A percentile compares a stretch with the other conserved stretches of the same genome.
phyloP scores from a whole-genome alignment of 805 yeast genomes.

The Ogataea pignaliae region DNA sequence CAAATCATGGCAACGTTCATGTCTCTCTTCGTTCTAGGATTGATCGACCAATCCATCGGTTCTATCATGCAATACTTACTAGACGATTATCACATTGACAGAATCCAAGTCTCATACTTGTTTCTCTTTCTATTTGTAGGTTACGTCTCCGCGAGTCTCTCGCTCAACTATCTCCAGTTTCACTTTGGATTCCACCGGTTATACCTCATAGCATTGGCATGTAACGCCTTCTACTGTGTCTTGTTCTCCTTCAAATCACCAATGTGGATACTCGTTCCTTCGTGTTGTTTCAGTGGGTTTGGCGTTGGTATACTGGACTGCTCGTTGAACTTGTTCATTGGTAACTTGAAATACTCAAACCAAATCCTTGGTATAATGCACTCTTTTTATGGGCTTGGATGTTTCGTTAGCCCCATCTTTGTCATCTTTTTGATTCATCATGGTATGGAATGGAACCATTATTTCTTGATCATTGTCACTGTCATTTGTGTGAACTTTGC shows the following conservation, averaged over 20 bases:
- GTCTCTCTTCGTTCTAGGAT: conserved; percentile 45
- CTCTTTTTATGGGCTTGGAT: conserved; percentile 50
- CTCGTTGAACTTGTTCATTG: conserved; percentile 49
- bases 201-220: conserved; percentile 23
- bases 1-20: conserved; percentile 40
- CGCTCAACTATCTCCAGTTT: conserved; percentile 39
- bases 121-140: conserved; percentile 53
- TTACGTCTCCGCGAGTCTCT: conserved; percentile 48
- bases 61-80: conserved; percentile 52
- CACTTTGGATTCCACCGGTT: conserved; percentile 47
- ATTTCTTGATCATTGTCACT: conserved; percentile 34
- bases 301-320: conserved; percentile 58
- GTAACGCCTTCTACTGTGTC: conserved; percentile 10
- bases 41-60: conserved; percentile 60
- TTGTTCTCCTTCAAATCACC: conserved; percentile 39
- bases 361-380: conserved; percentile 49
- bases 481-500: conserved; percentile 26
- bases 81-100: conserved; percentile 41
- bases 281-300: conserved; percentile 43
- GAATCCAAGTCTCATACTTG: conserved; percentile 43
- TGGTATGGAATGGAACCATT: conserved; percentile 40
- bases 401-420: conserved; percentile 46
- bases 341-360: conserved; percentile 41
- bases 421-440: conserved; percentile 37
- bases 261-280: conserved; percentile 34